Evolutionary conservation across 345 rosid species (phyloP).

Genomic region (Aethionema arabicum): DNA sequence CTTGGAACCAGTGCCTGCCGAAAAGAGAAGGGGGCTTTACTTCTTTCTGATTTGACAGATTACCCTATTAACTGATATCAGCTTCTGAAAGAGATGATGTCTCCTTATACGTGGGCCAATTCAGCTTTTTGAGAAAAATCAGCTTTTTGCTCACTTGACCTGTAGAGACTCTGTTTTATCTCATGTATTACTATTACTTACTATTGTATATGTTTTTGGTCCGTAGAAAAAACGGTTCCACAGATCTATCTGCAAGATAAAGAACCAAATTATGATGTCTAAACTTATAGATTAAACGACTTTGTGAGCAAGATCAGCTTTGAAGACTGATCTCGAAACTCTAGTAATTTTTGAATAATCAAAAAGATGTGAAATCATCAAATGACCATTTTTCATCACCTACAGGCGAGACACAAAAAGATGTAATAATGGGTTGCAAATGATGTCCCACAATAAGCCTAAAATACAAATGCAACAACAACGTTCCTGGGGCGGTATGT

Average conservation of each 20-base stretch:
- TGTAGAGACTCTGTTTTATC: constrained; percentile 21
- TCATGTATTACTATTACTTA: constrained; percentile 6
- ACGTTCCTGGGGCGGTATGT: neutral
- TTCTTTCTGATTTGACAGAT: constrained; percentile 18
- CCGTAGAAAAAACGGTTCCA: constrained; percentile 7
- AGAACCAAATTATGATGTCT: neutral
- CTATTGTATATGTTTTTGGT: constrained; percentile 33
- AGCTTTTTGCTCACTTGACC: constrained; percentile 22
- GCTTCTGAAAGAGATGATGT: constrained; percentile 27
- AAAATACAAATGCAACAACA: neutral
- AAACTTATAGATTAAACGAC: neutral
- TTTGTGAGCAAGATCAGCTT: neutral
- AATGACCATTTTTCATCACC: too few species aligned
- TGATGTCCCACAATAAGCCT: too few species aligned
- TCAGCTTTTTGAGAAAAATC: constrained; percentile 29
- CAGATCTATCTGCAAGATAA: constrained; percentile 6
- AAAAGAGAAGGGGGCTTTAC: neutral
- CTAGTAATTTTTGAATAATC: neutral
- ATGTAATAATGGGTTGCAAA: neutral
- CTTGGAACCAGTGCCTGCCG: constrained; percentile 5
- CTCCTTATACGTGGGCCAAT: constrained; percentile 21
- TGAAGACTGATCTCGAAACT: neutral
- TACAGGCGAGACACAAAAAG: neutral
- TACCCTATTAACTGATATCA: constrained; percentile 17
- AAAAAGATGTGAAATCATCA: neutral